phyloP scores from a whole-genome alignment of 2,329 filamentous ascomycete genomes.

The Stachybotrys echinatus region DNA sequence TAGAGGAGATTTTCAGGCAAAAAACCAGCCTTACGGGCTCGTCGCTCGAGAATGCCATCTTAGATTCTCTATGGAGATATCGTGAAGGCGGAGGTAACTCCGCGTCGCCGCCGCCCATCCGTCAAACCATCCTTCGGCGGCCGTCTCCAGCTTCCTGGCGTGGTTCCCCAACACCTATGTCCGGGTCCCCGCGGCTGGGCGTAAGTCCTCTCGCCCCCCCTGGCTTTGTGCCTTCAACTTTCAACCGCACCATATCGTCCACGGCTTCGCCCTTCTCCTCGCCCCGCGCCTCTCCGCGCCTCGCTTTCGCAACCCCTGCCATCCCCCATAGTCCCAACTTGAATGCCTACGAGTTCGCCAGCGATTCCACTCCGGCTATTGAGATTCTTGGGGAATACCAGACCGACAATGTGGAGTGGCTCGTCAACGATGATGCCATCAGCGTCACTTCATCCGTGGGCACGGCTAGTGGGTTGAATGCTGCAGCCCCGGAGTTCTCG shows the following conservation, averaged over 20 bases:
- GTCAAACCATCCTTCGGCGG: conserved; percentile 83
- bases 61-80: conserved; percentile 87
- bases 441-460: conserved; percentile 71
- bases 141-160: conserved; percentile 94
- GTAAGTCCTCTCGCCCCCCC: conserved; percentile 81
- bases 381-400: conserved; percentile 90
- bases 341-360: conserved; percentile 91
- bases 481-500: conserved; percentile 74
- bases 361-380: conserved; percentile 70
- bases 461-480: conserved; percentile 67
- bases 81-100: conserved; percentile 60
- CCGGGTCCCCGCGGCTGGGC: conserved; percentile 74
- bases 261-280: conserved; percentile 89
- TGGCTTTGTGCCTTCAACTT: conserved; percentile 73
- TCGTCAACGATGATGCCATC: conserved; percentile 82
- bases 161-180: conserved; percentile 71
- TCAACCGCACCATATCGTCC: conserved; percentile 68
- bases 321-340: conserved; percentile 93
- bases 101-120: conserved; percentile 76
- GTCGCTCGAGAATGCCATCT: conserved; percentile 80
- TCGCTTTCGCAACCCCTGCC: conserved; percentile 81
- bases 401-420: conserved; percentile 93
- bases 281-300: conserved; percentile 83
- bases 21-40: conserved; percentile 71
- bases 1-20: conserved; percentile 79